Conservation (phyloP, 192 early-diverging fungal genomes). For the Rhizophagus sp. region DNA sequence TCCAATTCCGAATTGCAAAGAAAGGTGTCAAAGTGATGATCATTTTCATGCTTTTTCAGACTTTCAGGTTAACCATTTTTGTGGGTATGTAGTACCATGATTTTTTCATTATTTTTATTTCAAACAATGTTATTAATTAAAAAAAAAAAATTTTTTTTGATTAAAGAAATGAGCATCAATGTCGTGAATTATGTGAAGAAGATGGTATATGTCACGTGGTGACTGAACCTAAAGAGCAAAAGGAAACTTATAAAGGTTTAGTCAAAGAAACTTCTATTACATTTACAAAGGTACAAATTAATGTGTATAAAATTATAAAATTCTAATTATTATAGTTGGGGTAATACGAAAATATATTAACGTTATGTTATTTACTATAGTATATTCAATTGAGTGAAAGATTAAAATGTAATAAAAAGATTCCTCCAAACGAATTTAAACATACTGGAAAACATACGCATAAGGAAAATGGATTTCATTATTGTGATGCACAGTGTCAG, state of each 20-base stretch:
- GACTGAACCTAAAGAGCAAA: slow-evolving; percentile 8
- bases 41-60: slow-evolving; percentile 17
- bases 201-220: slow-evolving; percentile 28
- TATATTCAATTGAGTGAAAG: slow-evolving; percentile 22
- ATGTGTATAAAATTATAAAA: too few relatives aligned
- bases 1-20: neutral
- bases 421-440: slow-evolving; percentile 22
- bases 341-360: neutral
- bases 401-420: slow-evolving; percentile 17
- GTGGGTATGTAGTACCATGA: neutral
- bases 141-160: neutral
- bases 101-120: too few relatives aligned
- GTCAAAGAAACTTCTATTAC: slow-evolving; percentile 13
- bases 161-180: slow-evolving; percentile 29
- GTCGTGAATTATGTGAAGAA: slow-evolving; percentile 21
- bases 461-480: slow-evolving; percentile 9
- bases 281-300: slow-evolving; percentile 22
- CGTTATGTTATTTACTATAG: neutral
- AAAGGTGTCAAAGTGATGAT: slow-evolving; percentile 13
- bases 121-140: too few relatives aligned
- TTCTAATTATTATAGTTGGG: neutral
- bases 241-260: neutral
- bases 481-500: slow-evolving; percentile 14
- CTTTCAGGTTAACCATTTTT: slow-evolving; percentile 13
- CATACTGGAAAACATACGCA: slow-evolving; percentile 29